A percentile compares a stretch with the other conserved stretches of the same genome.
These are phyloP conservation scores for Suillus plorans DNA, from an alignment of 768 basidiomycete species.

Conservation along the genomic window DNA sequence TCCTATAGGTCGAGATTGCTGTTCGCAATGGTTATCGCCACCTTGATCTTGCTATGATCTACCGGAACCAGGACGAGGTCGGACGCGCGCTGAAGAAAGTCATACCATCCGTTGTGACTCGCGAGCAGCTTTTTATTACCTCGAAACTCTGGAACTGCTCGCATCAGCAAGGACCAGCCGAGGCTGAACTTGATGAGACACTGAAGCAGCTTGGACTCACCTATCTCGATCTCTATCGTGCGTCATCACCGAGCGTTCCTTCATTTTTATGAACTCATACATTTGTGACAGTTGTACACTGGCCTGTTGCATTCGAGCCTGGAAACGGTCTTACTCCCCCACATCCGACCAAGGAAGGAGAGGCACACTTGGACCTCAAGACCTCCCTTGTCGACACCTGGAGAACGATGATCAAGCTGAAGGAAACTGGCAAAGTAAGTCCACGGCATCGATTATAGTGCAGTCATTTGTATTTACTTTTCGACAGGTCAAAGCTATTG, in stretches of 20 bases:
- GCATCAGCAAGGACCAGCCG: constrained; percentile 65
- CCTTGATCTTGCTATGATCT: constrained; percentile 80
- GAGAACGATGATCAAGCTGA: constrained; percentile 75
- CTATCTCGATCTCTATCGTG: constrained; percentile 82
- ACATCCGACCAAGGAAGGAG: constrained; percentile 43
- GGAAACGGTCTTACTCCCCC: constrained; percentile 56
- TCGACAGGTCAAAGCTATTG: constrained; percentile 60
- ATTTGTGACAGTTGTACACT: constrained; percentile 61
- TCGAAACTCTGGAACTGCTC: constrained; percentile 82
- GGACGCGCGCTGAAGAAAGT: constrained; percentile 75
- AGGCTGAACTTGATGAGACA: constrained; percentile 75
- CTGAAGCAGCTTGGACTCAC: constrained; percentile 67
- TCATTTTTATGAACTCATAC: neutral
- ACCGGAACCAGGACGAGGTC: constrained; percentile 78
- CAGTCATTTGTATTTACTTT: neutral
- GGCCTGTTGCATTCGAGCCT: constrained; percentile 70
- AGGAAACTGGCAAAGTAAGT: constrained; percentile 62
- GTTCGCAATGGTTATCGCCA: constrained; percentile 79
- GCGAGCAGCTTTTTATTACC: constrained; percentile 80
- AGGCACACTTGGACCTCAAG: constrained; percentile 54
- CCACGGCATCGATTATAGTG: neutral
- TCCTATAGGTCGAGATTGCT: constrained; percentile 66
- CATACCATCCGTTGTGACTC: constrained; percentile 73
- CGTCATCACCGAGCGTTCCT: constrained; percentile 24
- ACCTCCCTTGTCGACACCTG: constrained; percentile 76